A percentile compares a stretch with the other conserved stretches of the same genome.
Evolutionary conservation across 1,139 yeast genomes (phyloP).

Genomic region (Meyerozyma sp.): DNA sequence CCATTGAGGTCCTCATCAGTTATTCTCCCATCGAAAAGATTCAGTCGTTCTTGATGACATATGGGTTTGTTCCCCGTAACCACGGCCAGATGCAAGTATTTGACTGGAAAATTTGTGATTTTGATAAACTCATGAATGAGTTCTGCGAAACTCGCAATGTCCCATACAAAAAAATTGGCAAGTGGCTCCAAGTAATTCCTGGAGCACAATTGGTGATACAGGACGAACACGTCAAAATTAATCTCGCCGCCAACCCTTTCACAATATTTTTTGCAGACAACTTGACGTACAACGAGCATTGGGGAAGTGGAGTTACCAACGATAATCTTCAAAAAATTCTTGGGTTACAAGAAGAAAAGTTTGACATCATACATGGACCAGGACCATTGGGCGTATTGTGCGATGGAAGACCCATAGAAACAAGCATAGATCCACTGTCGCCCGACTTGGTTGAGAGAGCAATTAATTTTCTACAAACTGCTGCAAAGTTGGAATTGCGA

Average conservation of each 20-base stretch:
- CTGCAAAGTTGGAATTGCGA: background rate
- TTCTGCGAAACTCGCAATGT: background rate
- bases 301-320: background rate
- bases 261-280: background rate
- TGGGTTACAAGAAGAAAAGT: conserved; percentile 18
- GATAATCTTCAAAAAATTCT: conserved; percentile 9
- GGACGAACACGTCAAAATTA: conserved; percentile 2
- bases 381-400: conserved; percentile 18
- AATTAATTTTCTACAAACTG: background rate
- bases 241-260: conserved; percentile 1
- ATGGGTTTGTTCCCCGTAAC: conserved; percentile 53
- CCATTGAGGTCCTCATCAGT: conserved; percentile 40
- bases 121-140: background rate
- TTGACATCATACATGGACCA: conserved; percentile 22
- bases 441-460: too few species aligned
- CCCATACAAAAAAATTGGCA: conserved; percentile 1
- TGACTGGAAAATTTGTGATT: background rate
- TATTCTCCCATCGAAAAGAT: conserved; percentile 46
- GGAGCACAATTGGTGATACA: conserved; percentile 1
- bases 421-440: background rate
- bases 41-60: conserved; percentile 41
- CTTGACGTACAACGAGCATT: background rate
- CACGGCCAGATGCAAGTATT: background rate
- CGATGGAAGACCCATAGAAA: conserved; percentile 6
- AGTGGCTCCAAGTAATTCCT: conserved; percentile 11